Base-by-base conservation (phyloP, 129 eudicot species). In the Chrysanthemum lavandulifolium region DNA sequence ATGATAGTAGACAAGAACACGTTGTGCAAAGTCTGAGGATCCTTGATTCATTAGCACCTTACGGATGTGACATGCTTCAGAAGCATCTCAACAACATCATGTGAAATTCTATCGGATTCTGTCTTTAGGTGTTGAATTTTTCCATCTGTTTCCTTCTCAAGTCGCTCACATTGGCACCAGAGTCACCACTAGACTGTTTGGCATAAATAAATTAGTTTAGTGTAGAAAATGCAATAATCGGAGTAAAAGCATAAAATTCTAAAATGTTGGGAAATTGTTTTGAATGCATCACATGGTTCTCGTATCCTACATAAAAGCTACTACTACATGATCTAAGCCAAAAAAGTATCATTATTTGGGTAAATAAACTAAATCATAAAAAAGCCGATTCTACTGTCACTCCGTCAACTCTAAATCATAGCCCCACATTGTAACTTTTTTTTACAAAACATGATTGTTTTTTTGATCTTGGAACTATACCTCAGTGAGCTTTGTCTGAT, bases 121-220 rank as follows among this genome's bases (percentile, higher is more conserved):
- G 74, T 29, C 75, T 85, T 87, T 69, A 90, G 76, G 33, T 87
- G 85, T 10, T 79, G 69, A 71, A 90, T 87, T 80, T 87, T 90
- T 60, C 53, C 85, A n/a, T 75, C 84, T 1, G 96, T 90, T 83
- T 90, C 96, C 74, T 76, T 76, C 49, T 90, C 96, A 2, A 90
- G 89, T 15, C 91, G 96, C 81, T 90, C 68, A 90, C 96, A 57
- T 87, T 90, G 45, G 94, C 96, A 77, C 94, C 89, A n/a, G 94
- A 90, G 70, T 90, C 96, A 23, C 96, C 93, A 73, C 93, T 90
- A 10, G 85, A 82, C 96, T 87, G 92, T 75, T 82, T 47, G 62
- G 59, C 48, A 31, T 62, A 11, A 59, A 16, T 65, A 36, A 54
- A 70, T 31, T n/a, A n/a, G n/a, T n/a, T n/a, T n/a, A n/a, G n/a